phyloP scores from a whole-genome alignment of 495 filamentous ascomycete genomes.

The Podospora comata region DNA sequence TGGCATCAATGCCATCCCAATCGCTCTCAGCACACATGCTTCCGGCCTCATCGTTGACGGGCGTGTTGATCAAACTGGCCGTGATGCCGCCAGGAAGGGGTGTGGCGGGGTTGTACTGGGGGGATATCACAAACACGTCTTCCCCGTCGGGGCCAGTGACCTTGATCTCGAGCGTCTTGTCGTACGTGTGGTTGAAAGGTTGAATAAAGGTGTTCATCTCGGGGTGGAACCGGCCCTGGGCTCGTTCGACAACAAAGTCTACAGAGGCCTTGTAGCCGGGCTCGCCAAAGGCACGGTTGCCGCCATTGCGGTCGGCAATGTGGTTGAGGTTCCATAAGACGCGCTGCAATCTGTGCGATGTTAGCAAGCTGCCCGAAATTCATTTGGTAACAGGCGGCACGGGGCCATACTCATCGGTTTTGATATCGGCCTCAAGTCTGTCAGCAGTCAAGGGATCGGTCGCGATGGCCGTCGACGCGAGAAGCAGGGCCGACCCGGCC shows the following conservation, averaged over 20 bases:
- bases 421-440: slow-evolving; percentile 31
- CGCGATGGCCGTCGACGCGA: slow-evolving; percentile 20
- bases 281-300: slow-evolving; percentile 58
- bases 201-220: slow-evolving; percentile 50
- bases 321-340: slow-evolving; percentile 43
- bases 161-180: slow-evolving; percentile 29
- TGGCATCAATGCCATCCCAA: slow-evolving; percentile 41
- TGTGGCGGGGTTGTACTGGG: slow-evolving; percentile 30
- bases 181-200: slow-evolving; percentile 44
- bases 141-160: slow-evolving; percentile 29
- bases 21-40: slow-evolving; percentile 36
- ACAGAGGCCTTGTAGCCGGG: slow-evolving; percentile 62
- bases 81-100: slow-evolving; percentile 24
- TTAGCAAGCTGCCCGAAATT: neutral
- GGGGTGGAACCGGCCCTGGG: slow-evolving; percentile 31
- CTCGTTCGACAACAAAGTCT: slow-evolving; percentile 54
- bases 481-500: slow-evolving; percentile 14
- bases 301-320: slow-evolving; percentile 36
- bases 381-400: slow-evolving; percentile 13
- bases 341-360: slow-evolving; percentile 26
- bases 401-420: slow-evolving; percentile 23
- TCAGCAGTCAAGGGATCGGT: slow-evolving; percentile 28
- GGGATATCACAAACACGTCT: slow-evolving; percentile 31
- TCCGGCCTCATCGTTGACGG: slow-evolving; percentile 35
- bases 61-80: slow-evolving; percentile 25